These are phyloP conservation scores for Kentomonas sorsogonicus DNA, from an alignment of 208 protist genomes.

Conservation along the genomic window DNA sequence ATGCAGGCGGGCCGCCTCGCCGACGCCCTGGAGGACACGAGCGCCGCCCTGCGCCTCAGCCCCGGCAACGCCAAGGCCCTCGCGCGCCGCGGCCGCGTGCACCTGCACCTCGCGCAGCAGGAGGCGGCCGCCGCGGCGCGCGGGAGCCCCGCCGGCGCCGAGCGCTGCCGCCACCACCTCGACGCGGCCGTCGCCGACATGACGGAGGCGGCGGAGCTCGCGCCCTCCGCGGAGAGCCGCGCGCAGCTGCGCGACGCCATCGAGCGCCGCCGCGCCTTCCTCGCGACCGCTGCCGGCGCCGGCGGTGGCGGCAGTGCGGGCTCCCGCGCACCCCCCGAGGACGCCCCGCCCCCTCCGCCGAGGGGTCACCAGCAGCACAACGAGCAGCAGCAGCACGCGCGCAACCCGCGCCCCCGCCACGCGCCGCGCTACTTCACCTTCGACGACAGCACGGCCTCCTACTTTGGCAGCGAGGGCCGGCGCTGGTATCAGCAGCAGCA, in stretches of 20 bases:
- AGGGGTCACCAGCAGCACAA: too few relatives aligned
- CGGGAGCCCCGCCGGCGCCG: slow-evolving; percentile 16
- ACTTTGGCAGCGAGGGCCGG: too few relatives aligned
- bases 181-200: slow-evolving; percentile 57
- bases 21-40: slow-evolving; percentile 30
- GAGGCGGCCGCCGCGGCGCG: slow-evolving; percentile 1
- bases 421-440: too few relatives aligned
- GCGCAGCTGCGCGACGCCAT: slow-evolving; percentile 22
- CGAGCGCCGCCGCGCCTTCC: too few relatives aligned
- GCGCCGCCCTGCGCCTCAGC: slow-evolving; percentile 39
- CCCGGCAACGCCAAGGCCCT: slow-evolving; percentile 53
- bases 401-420: too few relatives aligned
- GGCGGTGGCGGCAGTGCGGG: too few relatives aligned
- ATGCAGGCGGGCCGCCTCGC: slow-evolving; percentile 64
- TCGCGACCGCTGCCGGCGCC: too few relatives aligned
- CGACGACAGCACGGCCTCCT: too few relatives aligned
- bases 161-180: slow-evolving; percentile 29
- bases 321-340: too few relatives aligned
- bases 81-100: slow-evolving; percentile 14
- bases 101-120: neutral
- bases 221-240: slow-evolving; percentile 24
- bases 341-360: too few relatives aligned
- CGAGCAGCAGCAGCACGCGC: slow-evolving; percentile 19
- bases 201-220: slow-evolving; percentile 28
- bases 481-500: too few relatives aligned